Base-by-base conservation (phyloP, 2,329 filamentous ascomycete genomes). In the Raffaelea albimanens region DNA sequence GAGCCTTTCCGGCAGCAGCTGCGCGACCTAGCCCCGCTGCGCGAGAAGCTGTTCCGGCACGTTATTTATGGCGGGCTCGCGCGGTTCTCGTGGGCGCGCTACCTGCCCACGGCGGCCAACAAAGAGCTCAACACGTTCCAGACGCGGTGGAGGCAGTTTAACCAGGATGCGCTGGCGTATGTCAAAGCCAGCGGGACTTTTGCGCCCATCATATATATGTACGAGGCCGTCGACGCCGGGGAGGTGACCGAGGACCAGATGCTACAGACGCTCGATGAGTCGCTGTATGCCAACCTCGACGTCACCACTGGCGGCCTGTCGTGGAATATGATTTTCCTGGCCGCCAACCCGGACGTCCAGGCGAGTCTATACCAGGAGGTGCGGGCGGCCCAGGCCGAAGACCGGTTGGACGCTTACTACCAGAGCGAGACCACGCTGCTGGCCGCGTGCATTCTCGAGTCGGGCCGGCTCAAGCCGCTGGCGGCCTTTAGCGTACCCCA, bases 281-380 rank as follows among this genome's bases (percentile, higher is more conserved):
- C 62, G 40, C 60, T 73, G 0, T 73, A 64, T 49, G 69, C 67
- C 2, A 72, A 73, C 49, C 59, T 73, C 1, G 70, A 73, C 49
- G 69, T 73, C 9, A 70, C 68, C 0, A 63, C 62, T 2, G 65
- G 66, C 4, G 67, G 55, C 1, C 43, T 72, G 0, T 64, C 66
- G 0, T 74, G 70, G 69, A 63, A 59, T n/a, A 51, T 68, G 1
- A 56, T 70, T 1, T 66, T 69, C 42, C 55, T 74, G 0, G 67
- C 68, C 1, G 57, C 59, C 2, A 39, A 69, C 47, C 58, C 53
- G 0, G 54, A 57, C 2, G 50, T 59, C 4, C 66, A 70, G 47
- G 46, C 46, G 5, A 43, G 57, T 10, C 41, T 69, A 1, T 53
- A 55, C 3, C 19, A 46, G 0, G 63, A 67, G 50, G 45, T 63